A percentile compares a stretch with the other conserved stretches of the same genome.
phyloP scores from a whole-genome alignment of 1,284 basidiomycete genomes.

The Tremellales sp. region DNA sequence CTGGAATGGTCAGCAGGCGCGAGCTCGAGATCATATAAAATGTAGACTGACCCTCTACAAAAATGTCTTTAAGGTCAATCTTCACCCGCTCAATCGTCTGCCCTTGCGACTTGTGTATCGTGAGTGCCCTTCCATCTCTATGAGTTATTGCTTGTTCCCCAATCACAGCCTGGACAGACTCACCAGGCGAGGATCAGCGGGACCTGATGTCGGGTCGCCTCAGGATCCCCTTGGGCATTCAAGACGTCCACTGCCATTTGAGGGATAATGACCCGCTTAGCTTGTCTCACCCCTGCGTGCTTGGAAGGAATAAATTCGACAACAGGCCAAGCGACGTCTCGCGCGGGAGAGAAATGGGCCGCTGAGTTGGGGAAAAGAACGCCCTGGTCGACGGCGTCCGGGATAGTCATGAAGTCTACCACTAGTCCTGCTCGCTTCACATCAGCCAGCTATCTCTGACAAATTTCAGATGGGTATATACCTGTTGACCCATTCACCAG shows the following conservation, averaged over 20 bases:
- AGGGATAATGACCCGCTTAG: slow-evolving; percentile 17
- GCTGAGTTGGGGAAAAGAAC: slow-evolving; percentile 9
- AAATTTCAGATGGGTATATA: not conserved
- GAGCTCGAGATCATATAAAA: not conserved
- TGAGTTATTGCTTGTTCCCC: too few species aligned
- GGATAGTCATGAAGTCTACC: slow-evolving; percentile 21
- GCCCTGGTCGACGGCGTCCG: slow-evolving; percentile 10
- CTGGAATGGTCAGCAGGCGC: too few species aligned
- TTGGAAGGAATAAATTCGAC: slow-evolving; percentile 29
- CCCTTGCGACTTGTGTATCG: slow-evolving; percentile 32
- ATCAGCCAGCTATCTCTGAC: not conserved
- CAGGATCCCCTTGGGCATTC: slow-evolving; percentile 22
- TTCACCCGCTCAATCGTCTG: slow-evolving; percentile 70
- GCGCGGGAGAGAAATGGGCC: not conserved
- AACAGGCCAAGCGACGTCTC: slow-evolving; percentile 21
- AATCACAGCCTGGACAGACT: not conserved
- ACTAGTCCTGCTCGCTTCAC: slow-evolving; percentile 11
- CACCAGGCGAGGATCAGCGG: slow-evolving; percentile 33
- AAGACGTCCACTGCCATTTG: slow-evolving; percentile 24
- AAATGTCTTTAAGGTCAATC: slow-evolving; percentile 72
- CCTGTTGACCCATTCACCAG: slow-evolving; percentile 26
- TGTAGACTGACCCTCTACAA: slow-evolving; percentile 26
- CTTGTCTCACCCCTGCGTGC: slow-evolving; percentile 8
- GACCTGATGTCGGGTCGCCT: slow-evolving; percentile 29
- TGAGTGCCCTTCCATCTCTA: slow-evolving; percentile 12